Evolutionary conservation across 495 filamentous ascomycete genomes (phyloP).

Genomic region (Penicillium lividum): DNA sequence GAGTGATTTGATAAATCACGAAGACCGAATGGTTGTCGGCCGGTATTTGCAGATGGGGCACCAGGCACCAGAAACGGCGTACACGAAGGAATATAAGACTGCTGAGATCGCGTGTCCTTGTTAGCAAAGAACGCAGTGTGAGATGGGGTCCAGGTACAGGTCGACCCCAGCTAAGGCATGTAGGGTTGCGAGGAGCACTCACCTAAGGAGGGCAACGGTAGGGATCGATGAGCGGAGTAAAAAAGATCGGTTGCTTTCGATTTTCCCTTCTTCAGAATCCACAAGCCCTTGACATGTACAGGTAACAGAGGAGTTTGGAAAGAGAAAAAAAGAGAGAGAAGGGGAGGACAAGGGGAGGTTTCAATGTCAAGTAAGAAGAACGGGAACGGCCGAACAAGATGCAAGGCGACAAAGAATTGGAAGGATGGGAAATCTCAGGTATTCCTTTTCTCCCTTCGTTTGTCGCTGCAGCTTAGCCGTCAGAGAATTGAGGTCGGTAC

Average conservation of each 20-base stretch:
- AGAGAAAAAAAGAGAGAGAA: conserved; percentile 20
- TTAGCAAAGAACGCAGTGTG: conserved; percentile 16
- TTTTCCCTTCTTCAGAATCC: conserved; percentile 22
- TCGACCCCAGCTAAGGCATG: conserved; percentile 12
- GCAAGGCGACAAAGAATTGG: conserved; percentile 45
- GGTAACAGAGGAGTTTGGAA: conserved; percentile 31
- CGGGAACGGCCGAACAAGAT: conserved; percentile 27
- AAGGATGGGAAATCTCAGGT: conserved; percentile 13
- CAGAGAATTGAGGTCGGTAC: neutral
- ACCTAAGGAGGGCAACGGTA: conserved; percentile 32
- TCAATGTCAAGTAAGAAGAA: conserved; percentile 32
- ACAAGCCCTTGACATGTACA: conserved; percentile 39
- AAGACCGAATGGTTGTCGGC: conserved; percentile 18
- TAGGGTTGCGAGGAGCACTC: conserved; percentile 18
- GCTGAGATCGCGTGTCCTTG: conserved; percentile 8
- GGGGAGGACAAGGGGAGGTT: conserved; percentile 6
- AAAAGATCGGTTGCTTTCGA: conserved; percentile 6
- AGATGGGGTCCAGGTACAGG: neutral
- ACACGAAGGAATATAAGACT: conserved; percentile 35
- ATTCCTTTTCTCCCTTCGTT: conserved; percentile 37
- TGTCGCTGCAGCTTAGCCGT: conserved; percentile 24
- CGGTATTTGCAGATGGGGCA: conserved; percentile 31
- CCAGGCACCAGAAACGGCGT: conserved; percentile 36
- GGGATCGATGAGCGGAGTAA: conserved; percentile 4
- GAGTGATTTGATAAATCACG: conserved; percentile 23